Conservation (phyloP, 2,329 filamentous ascomycete species). For the Colletotrichum echinochloae region DNA sequence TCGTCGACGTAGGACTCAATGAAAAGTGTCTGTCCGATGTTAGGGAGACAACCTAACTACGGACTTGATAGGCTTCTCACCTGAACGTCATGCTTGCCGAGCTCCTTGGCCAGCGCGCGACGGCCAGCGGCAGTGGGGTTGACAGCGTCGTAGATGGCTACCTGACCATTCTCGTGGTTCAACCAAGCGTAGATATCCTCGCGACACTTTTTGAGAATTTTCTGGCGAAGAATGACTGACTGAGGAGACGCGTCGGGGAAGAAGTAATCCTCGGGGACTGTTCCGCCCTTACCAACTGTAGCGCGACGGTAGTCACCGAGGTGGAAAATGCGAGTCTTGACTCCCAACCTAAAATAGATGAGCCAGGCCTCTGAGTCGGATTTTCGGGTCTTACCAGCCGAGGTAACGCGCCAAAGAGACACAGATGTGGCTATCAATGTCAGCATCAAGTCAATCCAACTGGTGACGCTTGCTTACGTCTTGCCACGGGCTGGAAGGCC, state of each 20-base stretch:
- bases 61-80: constrained; percentile 56
- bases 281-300: constrained; percentile 83
- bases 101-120: constrained; percentile 90
- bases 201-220: constrained; percentile 96
- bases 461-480: constrained; percentile 69
- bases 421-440: constrained; percentile 79
- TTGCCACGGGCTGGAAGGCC: constrained; percentile 95
- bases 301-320: constrained; percentile 95
- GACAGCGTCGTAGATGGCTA: constrained; percentile 98
- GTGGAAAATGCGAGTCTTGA: constrained; percentile 98
- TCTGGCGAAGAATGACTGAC: constrained; percentile 93
- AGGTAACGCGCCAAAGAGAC: constrained; percentile 95
- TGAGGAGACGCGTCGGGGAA: constrained; percentile 93
- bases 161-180: constrained; percentile 96
- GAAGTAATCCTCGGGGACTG: constrained; percentile 97
- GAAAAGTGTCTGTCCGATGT: constrained; percentile 80
- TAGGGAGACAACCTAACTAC: neutral
- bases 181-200: constrained; percentile 98
- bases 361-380: constrained; percentile 32
- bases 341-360: constrained; percentile 77
- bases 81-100: constrained; percentile 96
- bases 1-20: constrained; percentile 97
- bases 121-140: constrained; percentile 89
- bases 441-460: neutral
- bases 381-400: constrained; percentile 74